These are phyloP conservation scores for Grosmannia huntii DNA, from an alignment of 2,329 filamentous ascomycete genomes.

Conservation along the genomic window DNA sequence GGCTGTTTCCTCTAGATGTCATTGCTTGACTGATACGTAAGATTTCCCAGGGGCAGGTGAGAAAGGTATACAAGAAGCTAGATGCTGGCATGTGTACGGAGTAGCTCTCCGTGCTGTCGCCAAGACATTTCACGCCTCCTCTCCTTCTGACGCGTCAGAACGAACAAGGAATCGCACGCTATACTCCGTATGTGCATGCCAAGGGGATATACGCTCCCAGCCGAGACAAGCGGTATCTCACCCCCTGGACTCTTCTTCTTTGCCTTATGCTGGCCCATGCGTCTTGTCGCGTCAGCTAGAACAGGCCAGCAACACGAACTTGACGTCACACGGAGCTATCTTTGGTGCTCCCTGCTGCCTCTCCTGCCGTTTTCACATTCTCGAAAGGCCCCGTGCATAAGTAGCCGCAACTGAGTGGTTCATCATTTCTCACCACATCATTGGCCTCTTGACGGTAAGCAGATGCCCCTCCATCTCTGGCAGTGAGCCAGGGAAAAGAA, in stretches of 20 bases:
- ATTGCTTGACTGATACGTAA: background rate
- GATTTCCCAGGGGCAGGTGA: background rate
- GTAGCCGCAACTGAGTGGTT: background rate
- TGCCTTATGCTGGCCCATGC: background rate
- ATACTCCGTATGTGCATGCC: background rate
- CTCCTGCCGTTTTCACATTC: background rate
- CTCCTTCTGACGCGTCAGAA: background rate
- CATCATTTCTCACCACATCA: background rate
- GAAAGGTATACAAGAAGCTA: background rate
- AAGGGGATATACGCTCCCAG: background rate
- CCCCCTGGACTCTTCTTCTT: background rate
- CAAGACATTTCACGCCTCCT: background rate
- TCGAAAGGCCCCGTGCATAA: background rate
- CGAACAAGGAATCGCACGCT: background rate
- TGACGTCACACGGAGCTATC: background rate
- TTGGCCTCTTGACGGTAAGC: background rate
- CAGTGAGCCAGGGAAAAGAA: background rate
- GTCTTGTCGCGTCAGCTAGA: background rate
- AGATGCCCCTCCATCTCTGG: background rate
- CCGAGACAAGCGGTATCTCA: background rate
- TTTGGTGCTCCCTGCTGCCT: background rate
- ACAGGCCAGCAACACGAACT: background rate
- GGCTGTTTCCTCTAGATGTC: background rate
- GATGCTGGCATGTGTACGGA: too few species aligned
- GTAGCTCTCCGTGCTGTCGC: background rate